Base-by-base conservation (phyloP, 352 stramenopile genomes). In the Pythium pyrilobum region DNA sequence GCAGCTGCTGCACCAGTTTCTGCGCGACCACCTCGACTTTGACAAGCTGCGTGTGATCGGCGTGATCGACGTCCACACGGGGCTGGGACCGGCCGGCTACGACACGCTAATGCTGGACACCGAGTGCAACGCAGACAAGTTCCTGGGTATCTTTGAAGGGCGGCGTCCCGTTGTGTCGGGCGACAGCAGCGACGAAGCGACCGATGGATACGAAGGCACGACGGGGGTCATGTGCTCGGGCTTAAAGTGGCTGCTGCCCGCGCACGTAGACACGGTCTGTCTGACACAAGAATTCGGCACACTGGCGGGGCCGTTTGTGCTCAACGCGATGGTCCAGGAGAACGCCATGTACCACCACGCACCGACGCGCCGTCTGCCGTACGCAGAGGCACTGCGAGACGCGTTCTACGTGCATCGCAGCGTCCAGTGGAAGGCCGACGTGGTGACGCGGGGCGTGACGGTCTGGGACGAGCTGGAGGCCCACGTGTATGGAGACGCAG, bases 41-140 rank as follows among this genome's bases (percentile, higher is more conserved):
- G 59, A 61, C 3, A 18, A 33, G 13, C 40, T 83, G 0, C 59
- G 34, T 2, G 65, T 63, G n/a, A 58, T 89, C 33, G 77, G 62
- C 4, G 87, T 96, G 71, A 75, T 98, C 56, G 92, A 98, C 64
- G 87, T 97, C 7, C 93, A 98, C 63, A 98, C 93, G 1, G 94
- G 94, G 4, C 71, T 98, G 25, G 94, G 92, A 4, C 52, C 71
- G 12, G 39, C 69, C 28, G 82, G 77, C 21, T 52, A 59, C 31
- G 57, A 65, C 23, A 88, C 74, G 32, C 58, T 88, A 4, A 63
- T 88, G 47, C 43, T 85, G 11, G 63, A 70, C 5, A 51, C 24
- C 1, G 36, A 23, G 2, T 60, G 37, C 12, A 43, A 65, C 9
- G 5, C 40, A 8, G 31, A 37, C 16, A 9, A 27, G 2, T 28